These are phyloP conservation scores for Fusarium sacchari DNA, from an alignment of 2,329 filamentous ascomycete genomes.

Conservation along the genomic window DNA sequence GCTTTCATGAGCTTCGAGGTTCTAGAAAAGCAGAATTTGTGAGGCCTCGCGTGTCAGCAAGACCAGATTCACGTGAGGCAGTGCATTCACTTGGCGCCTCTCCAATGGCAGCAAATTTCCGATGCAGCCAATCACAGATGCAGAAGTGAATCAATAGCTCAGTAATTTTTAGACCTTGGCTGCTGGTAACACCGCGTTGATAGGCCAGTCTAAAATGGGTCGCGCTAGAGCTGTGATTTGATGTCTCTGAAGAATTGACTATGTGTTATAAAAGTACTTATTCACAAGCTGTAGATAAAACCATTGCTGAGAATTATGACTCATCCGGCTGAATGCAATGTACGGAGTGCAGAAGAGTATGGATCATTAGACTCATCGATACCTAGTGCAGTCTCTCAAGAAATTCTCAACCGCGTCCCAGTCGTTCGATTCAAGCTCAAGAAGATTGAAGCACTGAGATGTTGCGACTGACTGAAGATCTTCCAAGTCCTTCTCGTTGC, in stretches of 20 bases:
- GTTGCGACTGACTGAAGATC: neutral
- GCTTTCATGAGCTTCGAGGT: neutral
- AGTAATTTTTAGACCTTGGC: neutral
- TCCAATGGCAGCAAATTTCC: conserved; percentile 6
- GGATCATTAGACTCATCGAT: accelerated
- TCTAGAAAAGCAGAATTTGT: neutral
- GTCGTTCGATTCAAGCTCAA: neutral
- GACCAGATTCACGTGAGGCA: conserved; percentile 24
- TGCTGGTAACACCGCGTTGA: neutral
- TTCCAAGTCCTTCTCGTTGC: accelerated
- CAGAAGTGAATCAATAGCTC: neutral
- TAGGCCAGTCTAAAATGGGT: neutral
- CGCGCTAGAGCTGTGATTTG: neutral
- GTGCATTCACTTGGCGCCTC: conserved; percentile 2
- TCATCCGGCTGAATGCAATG: accelerated
- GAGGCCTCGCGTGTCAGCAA: conserved; percentile 21
- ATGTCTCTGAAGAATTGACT: too few relatives aligned
- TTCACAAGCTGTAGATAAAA: too few relatives aligned
- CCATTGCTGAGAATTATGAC: accelerated
- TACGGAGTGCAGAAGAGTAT: accelerated
- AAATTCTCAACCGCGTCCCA: neutral
- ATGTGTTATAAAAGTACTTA: neutral
- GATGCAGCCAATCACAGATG: conserved; percentile 2
- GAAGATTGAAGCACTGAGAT: neutral
- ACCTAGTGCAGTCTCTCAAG: neutral